A percentile compares a stretch with the other conserved stretches of the same genome.
These are phyloP conservation scores for Clonostachys rosea DNA, from an alignment of 2,329 filamentous ascomycete genomes.

Conservation along the genomic window DNA sequence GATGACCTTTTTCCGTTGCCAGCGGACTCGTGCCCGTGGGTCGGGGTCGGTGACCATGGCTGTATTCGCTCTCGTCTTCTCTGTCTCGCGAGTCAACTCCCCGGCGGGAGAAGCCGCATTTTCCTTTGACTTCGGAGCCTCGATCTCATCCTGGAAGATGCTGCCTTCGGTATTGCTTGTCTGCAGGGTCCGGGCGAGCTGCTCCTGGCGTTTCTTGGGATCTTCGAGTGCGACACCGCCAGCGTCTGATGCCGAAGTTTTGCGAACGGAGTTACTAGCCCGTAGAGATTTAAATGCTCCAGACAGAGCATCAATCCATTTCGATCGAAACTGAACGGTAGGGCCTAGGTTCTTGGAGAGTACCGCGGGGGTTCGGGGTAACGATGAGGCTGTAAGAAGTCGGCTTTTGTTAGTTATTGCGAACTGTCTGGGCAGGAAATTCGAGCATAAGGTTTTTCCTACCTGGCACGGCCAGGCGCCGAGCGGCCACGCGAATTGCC, in stretches of 20 bases:
- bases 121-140: conserved; percentile 11
- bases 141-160: conserved; percentile 58
- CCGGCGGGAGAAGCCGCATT: conserved; percentile 14
- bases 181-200: conserved; percentile 16
- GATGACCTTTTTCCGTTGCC: conserved; percentile 81
- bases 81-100: conserved; percentile 7
- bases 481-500: conserved; percentile 60
- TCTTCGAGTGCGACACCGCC: conserved; percentile 30
- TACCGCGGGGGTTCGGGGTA: background rate
- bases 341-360: conserved; percentile 12
- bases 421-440: too few species aligned
- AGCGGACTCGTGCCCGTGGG: conserved; percentile 65
- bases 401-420: too few species aligned
- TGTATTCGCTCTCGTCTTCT: conserved; percentile 44
- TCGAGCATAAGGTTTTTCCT: conserved; percentile 13
- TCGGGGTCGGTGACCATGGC: conserved; percentile 68
- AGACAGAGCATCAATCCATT: conserved; percentile 23
- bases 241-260: conserved; percentile 14
- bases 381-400: conserved; percentile 15
- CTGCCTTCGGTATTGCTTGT: conserved; percentile 40
- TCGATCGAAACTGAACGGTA: conserved; percentile 22
- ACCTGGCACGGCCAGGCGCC: conserved; percentile 59
- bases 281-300: background rate
- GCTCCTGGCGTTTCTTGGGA: conserved; percentile 32
- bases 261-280: conserved; percentile 14